Base-by-base conservation (phyloP, 23 red algal species). In the Gracilaria gracilis region DNA sequence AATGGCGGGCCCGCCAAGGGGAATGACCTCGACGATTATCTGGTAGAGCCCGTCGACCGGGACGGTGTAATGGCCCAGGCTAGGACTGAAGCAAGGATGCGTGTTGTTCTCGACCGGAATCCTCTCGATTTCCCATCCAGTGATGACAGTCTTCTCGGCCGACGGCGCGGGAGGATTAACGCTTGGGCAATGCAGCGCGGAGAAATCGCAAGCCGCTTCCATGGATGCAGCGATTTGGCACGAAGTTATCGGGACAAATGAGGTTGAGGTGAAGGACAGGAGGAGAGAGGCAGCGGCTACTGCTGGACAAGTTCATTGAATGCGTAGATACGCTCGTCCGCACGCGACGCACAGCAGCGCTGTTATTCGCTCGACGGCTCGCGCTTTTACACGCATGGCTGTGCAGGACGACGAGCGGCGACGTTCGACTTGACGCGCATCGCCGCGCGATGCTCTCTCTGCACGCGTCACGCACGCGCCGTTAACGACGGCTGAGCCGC, bases 11-110 rank as follows among this genome's bases (percentile, higher is more conserved):
- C 65, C 71, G 11, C 76, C 76, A 9, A 90, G 39, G 12, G 87
- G 87, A 36, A 90, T 90, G 87, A 90, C 70, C 37, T 90, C 67
- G 37, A 90, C 74, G 23, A 81, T 47, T 11, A 90, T 48, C 29
- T 70, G 25, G 39, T 90, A 90, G n/a, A 90, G 64, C 21, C 87
- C 87, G 64, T 90, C 87, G 15, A 80, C 54, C 3, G 87, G 73
- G 8, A 79, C 74, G 29, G 62, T 90, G 57, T 90, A 90, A 20
- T 25, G 38, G 38, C 40, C 72, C n/a, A 15, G 46, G 0, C 6
- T 16, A 25, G 72, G 72, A 31, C 25, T 31, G 72, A 77, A 77
- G 67, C 64, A 87, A 2, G 84, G 84, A 58, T 87, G 84, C 17
- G 42, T 75, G 27, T 82, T 82, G 55, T 49, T 28, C 16, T 75